Evolutionary conservation across 495 filamentous ascomycete genomes (phyloP).

Genomic region (Aspergillus ostianus): DNA sequence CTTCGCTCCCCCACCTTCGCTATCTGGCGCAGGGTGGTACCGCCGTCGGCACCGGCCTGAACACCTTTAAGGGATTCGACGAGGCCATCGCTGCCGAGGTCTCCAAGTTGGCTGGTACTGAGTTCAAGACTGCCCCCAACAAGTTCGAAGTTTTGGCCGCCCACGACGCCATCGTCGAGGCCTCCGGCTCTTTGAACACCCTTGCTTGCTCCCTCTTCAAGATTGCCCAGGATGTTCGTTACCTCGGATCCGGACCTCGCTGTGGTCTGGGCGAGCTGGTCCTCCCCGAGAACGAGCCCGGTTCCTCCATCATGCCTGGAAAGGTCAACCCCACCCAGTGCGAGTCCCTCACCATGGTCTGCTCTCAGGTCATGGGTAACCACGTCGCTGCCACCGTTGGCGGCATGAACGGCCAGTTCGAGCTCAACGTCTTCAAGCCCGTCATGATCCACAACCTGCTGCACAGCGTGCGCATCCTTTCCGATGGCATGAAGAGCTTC

Average conservation of each 20-base stretch:
- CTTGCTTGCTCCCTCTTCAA: constrained; percentile 92
- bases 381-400: constrained; percentile 86
- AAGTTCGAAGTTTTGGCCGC: constrained; percentile 99
- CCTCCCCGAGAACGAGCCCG: constrained; percentile 97
- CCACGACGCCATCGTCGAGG: constrained; percentile 94
- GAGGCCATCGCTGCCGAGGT: constrained; percentile 89
- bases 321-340: constrained; percentile 99
- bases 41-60: constrained; percentile 94
- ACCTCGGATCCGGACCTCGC: constrained; percentile 91
- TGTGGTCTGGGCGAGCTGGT: constrained; percentile 92
- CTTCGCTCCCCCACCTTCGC: constrained; percentile 76
- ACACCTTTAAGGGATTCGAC: constrained; percentile 95
- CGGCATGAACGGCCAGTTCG: constrained; percentile 97
- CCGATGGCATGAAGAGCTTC: constrained; percentile 92
- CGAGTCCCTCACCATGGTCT: constrained; percentile 97
- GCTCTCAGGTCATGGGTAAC: constrained; percentile 97
- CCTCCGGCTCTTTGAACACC: constrained; percentile 89
- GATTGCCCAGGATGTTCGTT: constrained; percentile 97
- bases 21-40: constrained; percentile 94
- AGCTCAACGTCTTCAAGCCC: constrained; percentile 99
- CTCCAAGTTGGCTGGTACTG: constrained; percentile 82
- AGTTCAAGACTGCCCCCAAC: constrained; percentile 96
- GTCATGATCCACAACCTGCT: constrained; percentile 91
- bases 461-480: constrained; percentile 81
- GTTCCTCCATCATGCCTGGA: constrained; percentile 96